Conservation (phyloP, 179 eudicot species). For the Monotropa hypopitys region DNA sequence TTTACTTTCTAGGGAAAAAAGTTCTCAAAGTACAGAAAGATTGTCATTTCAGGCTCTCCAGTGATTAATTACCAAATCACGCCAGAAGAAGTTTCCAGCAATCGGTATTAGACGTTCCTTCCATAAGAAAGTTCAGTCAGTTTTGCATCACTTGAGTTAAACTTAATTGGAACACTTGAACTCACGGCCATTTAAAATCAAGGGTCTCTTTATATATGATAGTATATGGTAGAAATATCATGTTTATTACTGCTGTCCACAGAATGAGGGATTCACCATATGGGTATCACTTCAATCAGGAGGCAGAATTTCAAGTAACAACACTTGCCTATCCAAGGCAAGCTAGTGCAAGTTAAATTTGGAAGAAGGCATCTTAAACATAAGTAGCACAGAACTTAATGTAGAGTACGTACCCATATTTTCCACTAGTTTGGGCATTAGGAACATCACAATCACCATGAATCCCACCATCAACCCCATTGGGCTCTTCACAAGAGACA, state of each 20-base stretch:
- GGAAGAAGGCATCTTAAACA: neutral
- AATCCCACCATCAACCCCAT: conserved; percentile 99
- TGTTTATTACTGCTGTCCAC: neutral
- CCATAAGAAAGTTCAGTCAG: neutral
- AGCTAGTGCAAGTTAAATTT: neutral
- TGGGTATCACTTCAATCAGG: neutral
- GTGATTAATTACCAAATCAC: neutral
- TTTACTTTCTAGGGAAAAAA: neutral
- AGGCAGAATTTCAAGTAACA: neutral
- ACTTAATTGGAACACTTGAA: neutral
- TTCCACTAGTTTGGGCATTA: conserved; percentile 91
- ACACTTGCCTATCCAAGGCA: neutral
- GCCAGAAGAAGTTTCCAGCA: neutral
- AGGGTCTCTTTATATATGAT: neutral
- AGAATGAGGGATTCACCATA: neutral
- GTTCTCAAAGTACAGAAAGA: neutral
- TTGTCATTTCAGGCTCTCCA: neutral
- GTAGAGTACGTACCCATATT: conserved; percentile 56
- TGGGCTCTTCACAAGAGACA: conserved; percentile 85
- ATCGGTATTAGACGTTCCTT: neutral
- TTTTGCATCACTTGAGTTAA: neutral
- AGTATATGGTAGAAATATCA: neutral
- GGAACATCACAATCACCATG: conserved; percentile 73
- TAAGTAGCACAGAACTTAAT: neutral
- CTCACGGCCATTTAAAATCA: neutral